phyloP scores from a whole-genome alignment of 1,284 basidiomycete genomes.

The Boletus hoseneyae region DNA sequence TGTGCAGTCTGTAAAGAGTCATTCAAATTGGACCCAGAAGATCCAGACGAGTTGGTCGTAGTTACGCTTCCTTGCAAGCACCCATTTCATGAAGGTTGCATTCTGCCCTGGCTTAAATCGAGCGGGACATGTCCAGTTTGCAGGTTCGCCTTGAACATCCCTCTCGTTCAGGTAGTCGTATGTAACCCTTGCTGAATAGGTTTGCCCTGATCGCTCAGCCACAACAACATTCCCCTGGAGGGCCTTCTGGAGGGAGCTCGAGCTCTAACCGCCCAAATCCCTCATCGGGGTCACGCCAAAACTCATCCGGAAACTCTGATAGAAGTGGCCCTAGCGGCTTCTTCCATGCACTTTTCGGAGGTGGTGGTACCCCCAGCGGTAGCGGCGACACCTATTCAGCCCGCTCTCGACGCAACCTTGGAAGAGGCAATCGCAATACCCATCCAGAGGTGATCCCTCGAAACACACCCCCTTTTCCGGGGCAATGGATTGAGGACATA shows the following conservation, averaged over 20 bases:
- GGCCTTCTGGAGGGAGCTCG: constrained; percentile 16
- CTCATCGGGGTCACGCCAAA: constrained; percentile 18
- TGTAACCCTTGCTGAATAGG: constrained; percentile 20
- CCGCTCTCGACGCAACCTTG: constrained; percentile 10
- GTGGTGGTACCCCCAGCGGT: constrained; percentile 22
- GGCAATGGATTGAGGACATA: constrained; percentile 31
- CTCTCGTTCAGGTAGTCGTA: constrained; percentile 46
- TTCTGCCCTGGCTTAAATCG: constrained; percentile 78
- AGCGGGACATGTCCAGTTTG: constrained; percentile 86
- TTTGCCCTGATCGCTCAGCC: constrained; percentile 29
- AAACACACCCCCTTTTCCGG: constrained; percentile 26
- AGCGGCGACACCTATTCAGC: constrained; percentile 8
- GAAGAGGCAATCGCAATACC: constrained; percentile 11
- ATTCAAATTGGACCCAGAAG: constrained; percentile 61
- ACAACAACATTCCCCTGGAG: constrained; percentile 23
- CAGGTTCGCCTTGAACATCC: constrained; percentile 44
- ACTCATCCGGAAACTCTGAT: constrained; percentile 20
- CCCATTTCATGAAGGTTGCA: constrained; percentile 78
- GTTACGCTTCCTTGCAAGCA: constrained; percentile 77
- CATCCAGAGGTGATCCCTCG: constrained; percentile 7
- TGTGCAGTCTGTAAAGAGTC: constrained; percentile 81
- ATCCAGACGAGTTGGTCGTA: constrained; percentile 66
- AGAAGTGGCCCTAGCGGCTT: constrained; percentile 19
- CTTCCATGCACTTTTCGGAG: constrained; percentile 30
- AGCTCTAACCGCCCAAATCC: constrained; percentile 14